Conservation (phyloP, 352 stramenopile species). For the Pelagophyceae sp. region DNA sequence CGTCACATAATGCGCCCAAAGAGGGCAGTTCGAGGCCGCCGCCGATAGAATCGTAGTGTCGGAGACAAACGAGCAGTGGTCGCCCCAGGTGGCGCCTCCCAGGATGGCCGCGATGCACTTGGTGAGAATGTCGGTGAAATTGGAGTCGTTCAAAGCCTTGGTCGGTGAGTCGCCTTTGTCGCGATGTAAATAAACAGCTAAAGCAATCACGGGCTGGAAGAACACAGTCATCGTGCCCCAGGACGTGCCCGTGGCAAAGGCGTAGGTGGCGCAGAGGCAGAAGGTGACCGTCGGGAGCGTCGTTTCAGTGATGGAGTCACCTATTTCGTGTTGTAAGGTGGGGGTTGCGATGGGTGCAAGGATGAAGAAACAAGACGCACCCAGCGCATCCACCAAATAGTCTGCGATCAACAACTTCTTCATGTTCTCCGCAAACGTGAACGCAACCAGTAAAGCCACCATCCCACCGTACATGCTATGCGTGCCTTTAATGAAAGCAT, state of each 20-base stretch:
- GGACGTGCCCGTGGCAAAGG: slow-evolving; percentile 25
- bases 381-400: neutral
- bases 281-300: slow-evolving; percentile 25
- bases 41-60: slow-evolving; percentile 51
- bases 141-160: neutral
- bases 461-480: neutral
- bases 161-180: neutral
- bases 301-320: neutral
- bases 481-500: neutral
- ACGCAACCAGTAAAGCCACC: neutral
- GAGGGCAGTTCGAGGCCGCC: slow-evolving; percentile 41
- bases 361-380: too few species aligned
- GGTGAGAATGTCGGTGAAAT: slow-evolving; percentile 38
- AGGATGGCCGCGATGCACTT: slow-evolving; percentile 41
- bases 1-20: slow-evolving; percentile 47
- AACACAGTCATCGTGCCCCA: slow-evolving; percentile 30
- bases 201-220: slow-evolving; percentile 18
- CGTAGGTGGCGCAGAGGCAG: slow-evolving; percentile 15
- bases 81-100: slow-evolving; percentile 44
- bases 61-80: slow-evolving; percentile 49
- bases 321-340: slow-evolving; percentile 9
- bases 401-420: slow-evolving; percentile 1
- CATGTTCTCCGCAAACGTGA: slow-evolving; percentile 4
- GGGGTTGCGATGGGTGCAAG: too few species aligned
- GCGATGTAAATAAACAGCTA: slow-evolving; percentile 15